phyloP scores from a whole-genome alignment of 768 basidiomycete species.

The Kwoniella newhampshirensis region DNA sequence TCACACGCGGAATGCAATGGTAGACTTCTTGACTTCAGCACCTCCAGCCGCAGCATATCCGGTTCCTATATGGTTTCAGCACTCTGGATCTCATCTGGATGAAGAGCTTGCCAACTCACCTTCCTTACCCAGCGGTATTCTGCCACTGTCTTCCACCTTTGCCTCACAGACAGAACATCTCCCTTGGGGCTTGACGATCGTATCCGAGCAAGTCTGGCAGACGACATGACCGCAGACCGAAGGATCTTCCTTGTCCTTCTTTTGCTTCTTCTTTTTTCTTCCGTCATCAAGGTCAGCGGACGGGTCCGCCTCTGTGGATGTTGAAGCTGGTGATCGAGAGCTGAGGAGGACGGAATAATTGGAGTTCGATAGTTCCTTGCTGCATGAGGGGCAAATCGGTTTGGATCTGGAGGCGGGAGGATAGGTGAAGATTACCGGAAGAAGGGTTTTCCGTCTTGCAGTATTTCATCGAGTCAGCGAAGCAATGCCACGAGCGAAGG shows the following conservation, averaged over 20 bases:
- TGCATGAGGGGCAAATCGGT: constrained; percentile 49
- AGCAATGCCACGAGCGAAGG: neutral
- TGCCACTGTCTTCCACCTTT: constrained; percentile 63
- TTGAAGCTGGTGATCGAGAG: constrained; percentile 30
- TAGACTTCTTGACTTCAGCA: constrained; percentile 78
- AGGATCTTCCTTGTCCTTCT: constrained; percentile 42
- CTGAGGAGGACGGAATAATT: constrained; percentile 87
- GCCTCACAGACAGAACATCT: constrained; percentile 87
- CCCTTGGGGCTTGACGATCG: constrained; percentile 71
- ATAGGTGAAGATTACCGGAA: constrained; percentile 75
- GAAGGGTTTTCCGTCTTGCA: constrained; percentile 73
- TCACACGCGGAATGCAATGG: constrained; percentile 82
- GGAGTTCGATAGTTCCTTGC: constrained; percentile 63
- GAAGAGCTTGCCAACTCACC: constrained; percentile 59
- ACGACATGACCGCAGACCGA: constrained; percentile 76
- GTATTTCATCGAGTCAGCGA: neutral
- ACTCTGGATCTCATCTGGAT: neutral
- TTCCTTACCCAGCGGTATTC: constrained; percentile 83
- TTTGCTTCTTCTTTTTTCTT: constrained; percentile 41
- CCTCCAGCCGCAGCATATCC: constrained; percentile 93
- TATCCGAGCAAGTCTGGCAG: constrained; percentile 87
- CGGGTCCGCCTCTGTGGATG: constrained; percentile 10
- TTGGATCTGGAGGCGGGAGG: constrained; percentile 39
- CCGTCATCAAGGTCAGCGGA: constrained; percentile 16
- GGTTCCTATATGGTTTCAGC: constrained; percentile 61